Evolutionary conservation across 2,329 filamentous ascomycete species (phyloP), one percentile per base, ranked within the genome.

Genomic region (Ceratocystis destructans): DNA sequence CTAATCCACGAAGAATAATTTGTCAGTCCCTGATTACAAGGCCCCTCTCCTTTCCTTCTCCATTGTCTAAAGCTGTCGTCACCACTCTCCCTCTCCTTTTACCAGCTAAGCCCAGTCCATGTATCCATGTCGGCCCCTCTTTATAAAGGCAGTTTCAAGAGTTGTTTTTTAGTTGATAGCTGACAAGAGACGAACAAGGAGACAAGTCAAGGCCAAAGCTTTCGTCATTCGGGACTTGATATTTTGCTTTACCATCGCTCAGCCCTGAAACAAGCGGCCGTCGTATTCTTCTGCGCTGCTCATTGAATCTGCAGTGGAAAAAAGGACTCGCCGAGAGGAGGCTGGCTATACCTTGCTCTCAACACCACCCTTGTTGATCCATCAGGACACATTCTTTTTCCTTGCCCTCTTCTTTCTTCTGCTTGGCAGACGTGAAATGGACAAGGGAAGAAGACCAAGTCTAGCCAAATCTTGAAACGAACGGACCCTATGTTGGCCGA

Each of bases 181-280:
- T 41, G 48, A 53, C 48, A 41, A 41, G 48, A 53, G 22, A 28
- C 81, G 89, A 28, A 83, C 86, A 83, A 91, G 88, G 0, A 86
- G 85, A 22, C 44, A 8, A 25, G 45, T 28, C 48, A 5, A 62
- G 41, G 48, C 48, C 20, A 53, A 10, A 53, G 48, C 48, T 28
- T 53, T 15, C n/a, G 20, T n/a, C 48, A 22, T 2, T 12, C 33
- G 28, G 6, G 28, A 64, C 41, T 45, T 64, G 31, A 28, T 28
- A 25, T 25, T 31, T 28, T 45, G 63, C n/a, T 20, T 20, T 22
- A 33, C 28, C 7, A 33, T 37, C n/a, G 22, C 22, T 50, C 44
- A 12, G 41, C 44, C 64, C 64, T 65, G 53, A 65, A 65, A 65
- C 64, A 65, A 41, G 44, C 64, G 64, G 64, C 50, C 41, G 33